Percentiles rank a stretch among this genome's conserved stretches.
Evolutionary conservation across 2,329 filamentous ascomycete species (phyloP).

Genomic region (Alternaria panax): DNA sequence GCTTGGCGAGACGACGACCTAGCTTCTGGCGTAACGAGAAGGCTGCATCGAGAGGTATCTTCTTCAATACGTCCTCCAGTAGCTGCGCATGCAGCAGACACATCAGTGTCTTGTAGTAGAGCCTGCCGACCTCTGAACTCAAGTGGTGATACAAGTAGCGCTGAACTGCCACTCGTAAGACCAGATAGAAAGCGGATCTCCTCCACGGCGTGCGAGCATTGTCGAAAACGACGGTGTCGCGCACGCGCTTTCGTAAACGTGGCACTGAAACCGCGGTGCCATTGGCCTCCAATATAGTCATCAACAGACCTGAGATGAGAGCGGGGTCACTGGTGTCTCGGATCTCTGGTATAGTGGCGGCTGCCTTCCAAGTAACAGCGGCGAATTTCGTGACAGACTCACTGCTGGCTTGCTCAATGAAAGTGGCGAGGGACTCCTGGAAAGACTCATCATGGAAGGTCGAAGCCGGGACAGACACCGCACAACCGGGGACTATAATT

Average conservation of each 20-base stretch:
- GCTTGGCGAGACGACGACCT: constrained; percentile 64
- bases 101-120: constrained; percentile 67
- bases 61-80: constrained; percentile 50
- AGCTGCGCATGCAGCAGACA: constrained; percentile 57
- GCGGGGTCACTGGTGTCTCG: constrained; percentile 66
- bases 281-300: constrained; percentile 65
- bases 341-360: constrained; percentile 57
- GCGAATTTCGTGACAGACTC: constrained; percentile 64
- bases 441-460: constrained; percentile 55
- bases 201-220: constrained; percentile 65
- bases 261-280: constrained; percentile 53
- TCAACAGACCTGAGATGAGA: constrained; percentile 66
- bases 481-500: constrained; percentile 58
- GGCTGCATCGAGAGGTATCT: constrained; percentile 47
- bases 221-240: constrained; percentile 67
- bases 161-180: constrained; percentile 65
- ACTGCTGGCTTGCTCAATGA: constrained; percentile 64
- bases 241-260: constrained; percentile 63
- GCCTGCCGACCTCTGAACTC: constrained; percentile 53
- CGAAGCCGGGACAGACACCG: constrained; percentile 56
- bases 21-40: constrained; percentile 61
- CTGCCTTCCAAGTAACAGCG: constrained; percentile 62
- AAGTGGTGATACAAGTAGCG: constrained; percentile 57
- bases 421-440: constrained; percentile 56
- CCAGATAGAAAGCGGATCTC: constrained; percentile 67